Conservation (phyloP, 116 monocot species). For the Dioscorea cayenensis region DNA sequence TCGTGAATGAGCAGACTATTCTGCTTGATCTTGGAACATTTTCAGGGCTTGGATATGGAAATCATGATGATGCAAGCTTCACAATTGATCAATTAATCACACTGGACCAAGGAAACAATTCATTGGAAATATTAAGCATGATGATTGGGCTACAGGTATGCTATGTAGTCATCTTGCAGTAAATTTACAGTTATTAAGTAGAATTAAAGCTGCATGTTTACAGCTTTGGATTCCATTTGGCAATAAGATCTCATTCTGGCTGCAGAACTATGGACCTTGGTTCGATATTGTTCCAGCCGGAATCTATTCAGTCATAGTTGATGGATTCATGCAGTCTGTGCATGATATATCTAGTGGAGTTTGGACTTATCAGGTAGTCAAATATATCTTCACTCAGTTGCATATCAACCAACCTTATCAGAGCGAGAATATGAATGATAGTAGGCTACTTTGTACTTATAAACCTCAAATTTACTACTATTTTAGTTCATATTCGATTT, state of each 20-base stretch:
- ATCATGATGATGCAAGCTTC: conserved; percentile 36
- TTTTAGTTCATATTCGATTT: not conserved
- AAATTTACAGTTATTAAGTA: not conserved
- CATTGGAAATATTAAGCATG: conserved; percentile 32
- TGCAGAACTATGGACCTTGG: conserved; percentile 35
- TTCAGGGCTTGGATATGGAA: conserved; percentile 34
- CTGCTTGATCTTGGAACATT: not conserved
- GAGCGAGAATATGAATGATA: too few species aligned
- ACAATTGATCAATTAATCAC: conserved; percentile 12
- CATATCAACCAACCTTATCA: not conserved
- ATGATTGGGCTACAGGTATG: conserved; percentile 30
- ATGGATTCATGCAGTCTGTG: not conserved
- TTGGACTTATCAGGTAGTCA: conserved; percentile 34
- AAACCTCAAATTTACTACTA: not conserved
- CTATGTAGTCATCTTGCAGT: not conserved
- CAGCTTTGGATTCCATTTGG: not conserved
- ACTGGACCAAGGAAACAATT: conserved; percentile 20
- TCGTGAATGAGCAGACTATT: not conserved
- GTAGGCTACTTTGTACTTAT: not conserved
- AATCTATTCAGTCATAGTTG: conserved; percentile 14
- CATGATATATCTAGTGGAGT: conserved; percentile 16
- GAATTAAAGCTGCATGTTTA: not conserved
- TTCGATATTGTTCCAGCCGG: conserved; percentile 26
- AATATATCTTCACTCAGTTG: not conserved
- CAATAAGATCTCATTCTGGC: not conserved